These are phyloP conservation scores for Komagataella phaffii DNA, from an alignment of 805 yeast genomes.

Conservation along the genomic window DNA sequence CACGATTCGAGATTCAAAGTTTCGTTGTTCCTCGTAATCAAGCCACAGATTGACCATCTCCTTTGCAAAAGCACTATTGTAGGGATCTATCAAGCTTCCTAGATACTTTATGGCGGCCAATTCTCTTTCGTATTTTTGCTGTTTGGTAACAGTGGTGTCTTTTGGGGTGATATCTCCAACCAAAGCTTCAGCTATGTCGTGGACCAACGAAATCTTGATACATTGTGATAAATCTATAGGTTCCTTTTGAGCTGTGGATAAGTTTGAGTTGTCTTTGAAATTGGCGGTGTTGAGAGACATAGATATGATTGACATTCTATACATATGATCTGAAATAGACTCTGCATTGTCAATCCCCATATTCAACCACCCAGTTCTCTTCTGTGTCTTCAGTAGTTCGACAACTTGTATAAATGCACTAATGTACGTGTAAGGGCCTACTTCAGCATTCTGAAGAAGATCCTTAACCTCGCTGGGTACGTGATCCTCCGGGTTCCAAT, in stretches of 20 bases:
- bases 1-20: conserved; percentile 76
- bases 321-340: conserved; percentile 90
- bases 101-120: conserved; percentile 57
- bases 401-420: conserved; percentile 41
- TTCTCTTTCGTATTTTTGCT: conserved; percentile 80
- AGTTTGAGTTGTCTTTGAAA: conserved; percentile 13
- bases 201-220: conserved; percentile 76
- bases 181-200: conserved; percentile 86
- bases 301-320: conserved; percentile 77
- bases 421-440: conserved; percentile 13
- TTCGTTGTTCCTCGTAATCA: conserved; percentile 78
- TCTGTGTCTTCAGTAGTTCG: conserved; percentile 60
- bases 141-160: conserved; percentile 49
- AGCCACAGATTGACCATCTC: conserved; percentile 67
- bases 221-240: conserved; percentile 52
- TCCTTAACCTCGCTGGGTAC: conserved; percentile 24
- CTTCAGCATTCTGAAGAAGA: conserved; percentile 11
- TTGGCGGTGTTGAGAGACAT: conserved; percentile 40
- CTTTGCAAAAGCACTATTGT: conserved; percentile 45
- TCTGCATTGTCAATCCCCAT: conserved; percentile 43
- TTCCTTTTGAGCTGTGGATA: conserved; percentile 5
- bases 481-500: conserved; percentile 31
- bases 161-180: conserved; percentile 93
- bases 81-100: conserved; percentile 44
- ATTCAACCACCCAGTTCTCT: conserved; percentile 92